Conservation (phyloP, 2,329 filamentous ascomycete species). For the Trichoderma polysporum region DNA sequence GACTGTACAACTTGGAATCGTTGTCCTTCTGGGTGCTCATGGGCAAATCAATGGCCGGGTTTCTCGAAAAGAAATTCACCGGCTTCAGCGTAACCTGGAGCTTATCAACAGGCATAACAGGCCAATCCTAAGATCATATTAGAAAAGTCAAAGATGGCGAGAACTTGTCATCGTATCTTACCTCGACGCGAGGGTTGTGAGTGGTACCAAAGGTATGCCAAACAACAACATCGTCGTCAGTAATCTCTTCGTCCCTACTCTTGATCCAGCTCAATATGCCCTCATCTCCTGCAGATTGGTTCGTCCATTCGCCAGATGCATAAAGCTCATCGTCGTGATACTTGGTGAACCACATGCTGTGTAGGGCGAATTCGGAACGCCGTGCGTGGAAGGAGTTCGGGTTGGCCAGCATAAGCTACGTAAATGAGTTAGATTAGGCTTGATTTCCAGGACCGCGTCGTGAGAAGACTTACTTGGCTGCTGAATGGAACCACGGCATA, state of each 20-base stretch:
- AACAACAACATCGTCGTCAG: slow-evolving; percentile 54
- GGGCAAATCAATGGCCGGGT: not conserved
- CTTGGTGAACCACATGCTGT: slow-evolving; percentile 47
- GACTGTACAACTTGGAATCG: not conserved
- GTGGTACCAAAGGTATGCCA: slow-evolving; percentile 62
- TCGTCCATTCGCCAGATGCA: slow-evolving; percentile 44
- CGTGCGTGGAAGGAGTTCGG: slow-evolving; percentile 40
- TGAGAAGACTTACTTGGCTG: slow-evolving; percentile 40
- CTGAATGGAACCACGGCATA: slow-evolving; percentile 47
- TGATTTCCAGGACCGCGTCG: too few species aligned
- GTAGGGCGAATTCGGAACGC: slow-evolving; percentile 44
- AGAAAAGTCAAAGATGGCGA: not conserved
- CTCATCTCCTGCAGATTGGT: slow-evolving; percentile 47
- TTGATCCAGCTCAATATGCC: slow-evolving; percentile 31
- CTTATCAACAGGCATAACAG: slow-evolving; percentile 65
- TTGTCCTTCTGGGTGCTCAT: not conserved
- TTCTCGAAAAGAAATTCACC: slow-evolving; percentile 51
- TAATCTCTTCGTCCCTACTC: slow-evolving; percentile 21
- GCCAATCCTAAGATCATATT: slow-evolving; percentile 55
- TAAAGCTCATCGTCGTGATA: slow-evolving; percentile 45
- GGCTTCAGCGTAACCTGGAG: slow-evolving; percentile 52
- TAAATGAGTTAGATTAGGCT: slow-evolving; percentile 37
- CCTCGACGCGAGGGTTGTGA: slow-evolving; percentile 60
- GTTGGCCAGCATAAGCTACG: not conserved
- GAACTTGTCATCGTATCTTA: too few species aligned